Conservation (phyloP, 1,139 yeast species). For the Debaryomycetaceae sp. region DNA sequence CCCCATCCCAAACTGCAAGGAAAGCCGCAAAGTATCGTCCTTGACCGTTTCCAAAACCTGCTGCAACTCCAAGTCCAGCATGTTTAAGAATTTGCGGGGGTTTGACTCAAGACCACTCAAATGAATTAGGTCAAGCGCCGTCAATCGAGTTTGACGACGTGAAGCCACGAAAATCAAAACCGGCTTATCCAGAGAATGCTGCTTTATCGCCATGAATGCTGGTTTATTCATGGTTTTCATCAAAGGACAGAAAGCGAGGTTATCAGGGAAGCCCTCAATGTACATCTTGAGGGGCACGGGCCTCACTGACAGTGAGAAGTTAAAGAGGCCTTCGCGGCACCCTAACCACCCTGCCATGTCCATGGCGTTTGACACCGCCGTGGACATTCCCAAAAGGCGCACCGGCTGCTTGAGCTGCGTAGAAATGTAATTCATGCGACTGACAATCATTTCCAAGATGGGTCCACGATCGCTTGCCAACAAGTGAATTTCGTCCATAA, state of each 20-base stretch:
- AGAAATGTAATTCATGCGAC: constrained; percentile 91
- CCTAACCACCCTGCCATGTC: constrained; percentile 99
- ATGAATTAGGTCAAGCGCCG: constrained; percentile 88
- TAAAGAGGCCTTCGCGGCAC: constrained; percentile 78
- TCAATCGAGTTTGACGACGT: constrained; percentile 89
- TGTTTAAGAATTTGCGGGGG: constrained; percentile 75
- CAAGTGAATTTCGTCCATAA: constrained; percentile 96
- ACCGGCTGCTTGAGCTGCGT: constrained; percentile 67
- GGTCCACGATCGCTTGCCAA: constrained; percentile 98
- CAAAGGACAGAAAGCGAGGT: constrained; percentile 84
- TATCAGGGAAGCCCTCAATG: constrained; percentile 95
- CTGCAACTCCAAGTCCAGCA: constrained; percentile 66
- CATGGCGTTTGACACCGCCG: constrained; percentile 95
- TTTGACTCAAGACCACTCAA: constrained; percentile 91
- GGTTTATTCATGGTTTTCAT: constrained; percentile 99
- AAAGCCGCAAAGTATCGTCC: constrained; percentile 77
- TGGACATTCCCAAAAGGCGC: constrained; percentile 84
- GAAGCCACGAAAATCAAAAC: constrained; percentile 94
- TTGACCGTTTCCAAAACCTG: constrained; percentile 56
- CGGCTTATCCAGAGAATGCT: constrained; percentile 89
- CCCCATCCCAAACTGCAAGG: constrained; percentile 93
- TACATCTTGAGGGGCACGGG: constrained; percentile 98
- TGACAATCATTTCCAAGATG: constrained; percentile 94
- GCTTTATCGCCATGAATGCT: constrained; percentile 91
- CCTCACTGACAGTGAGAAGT: constrained; percentile 90